Conservation (phyloP, 192 early-diverging fungal species). For the Coemansia sp. region DNA sequence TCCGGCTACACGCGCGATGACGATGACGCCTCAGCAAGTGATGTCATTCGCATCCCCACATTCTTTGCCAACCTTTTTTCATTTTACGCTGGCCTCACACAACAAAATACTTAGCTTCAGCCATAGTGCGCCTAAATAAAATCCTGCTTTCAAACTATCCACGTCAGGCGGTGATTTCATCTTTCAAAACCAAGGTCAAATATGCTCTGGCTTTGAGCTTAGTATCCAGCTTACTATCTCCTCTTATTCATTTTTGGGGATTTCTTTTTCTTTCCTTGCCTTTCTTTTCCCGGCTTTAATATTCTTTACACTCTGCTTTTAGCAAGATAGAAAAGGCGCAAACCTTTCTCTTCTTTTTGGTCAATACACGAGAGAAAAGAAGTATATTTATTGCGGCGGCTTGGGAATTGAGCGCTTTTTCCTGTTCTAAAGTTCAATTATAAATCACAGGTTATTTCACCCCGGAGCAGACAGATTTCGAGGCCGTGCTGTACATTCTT, state of each 20-base stretch:
- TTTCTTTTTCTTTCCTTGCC: not conserved
- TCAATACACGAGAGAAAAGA: not conserved
- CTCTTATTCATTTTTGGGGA: slow-evolving; percentile 1
- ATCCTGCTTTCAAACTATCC: too few relatives aligned
- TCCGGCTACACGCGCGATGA: not conserved
- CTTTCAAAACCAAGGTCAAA: not conserved
- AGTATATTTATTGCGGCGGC: not conserved
- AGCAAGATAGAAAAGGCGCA: not conserved
- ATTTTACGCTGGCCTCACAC: not conserved
- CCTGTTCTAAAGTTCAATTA: not conserved
- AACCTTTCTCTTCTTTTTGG: slow-evolving; percentile 2
- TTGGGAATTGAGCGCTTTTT: not conserved
- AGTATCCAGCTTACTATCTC: not conserved
- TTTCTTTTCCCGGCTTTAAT: not conserved
- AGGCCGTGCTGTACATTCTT: not conserved
- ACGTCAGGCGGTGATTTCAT: not conserved
- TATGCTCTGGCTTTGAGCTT: not conserved
- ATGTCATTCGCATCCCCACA: not conserved
- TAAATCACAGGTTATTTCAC: not conserved
- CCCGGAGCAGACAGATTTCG: not conserved
- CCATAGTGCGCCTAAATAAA: not conserved
- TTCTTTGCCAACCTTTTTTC: slow-evolving; percentile 6
- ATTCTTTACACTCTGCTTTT: not conserved
- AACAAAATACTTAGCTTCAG: not conserved
- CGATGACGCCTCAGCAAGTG: not conserved